Evolutionary conservation across 2,329 filamentous ascomycete genomes (phyloP).

Genomic region (Keithomyces neogunnii): DNA sequence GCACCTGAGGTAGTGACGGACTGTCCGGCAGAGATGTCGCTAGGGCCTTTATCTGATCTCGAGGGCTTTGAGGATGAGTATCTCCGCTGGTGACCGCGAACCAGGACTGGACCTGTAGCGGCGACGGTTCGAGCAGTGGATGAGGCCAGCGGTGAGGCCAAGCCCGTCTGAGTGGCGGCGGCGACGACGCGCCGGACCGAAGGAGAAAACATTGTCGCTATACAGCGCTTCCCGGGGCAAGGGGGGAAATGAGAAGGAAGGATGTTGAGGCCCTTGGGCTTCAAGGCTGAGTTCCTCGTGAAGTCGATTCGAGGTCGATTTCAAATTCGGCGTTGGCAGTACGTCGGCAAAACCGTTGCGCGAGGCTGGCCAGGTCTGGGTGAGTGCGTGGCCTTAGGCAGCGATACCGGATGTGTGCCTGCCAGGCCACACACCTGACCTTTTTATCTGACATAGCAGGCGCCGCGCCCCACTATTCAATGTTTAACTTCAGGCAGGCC

Average conservation of each 20-base stretch:
- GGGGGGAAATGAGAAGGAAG: slow-evolving; percentile 9
- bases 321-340: slow-evolving; percentile 29
- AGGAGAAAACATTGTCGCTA: slow-evolving; percentile 41
- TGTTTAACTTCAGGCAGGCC: background rate
- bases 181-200: slow-evolving; percentile 47
- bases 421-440: background rate
- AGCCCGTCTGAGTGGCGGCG: slow-evolving; percentile 34
- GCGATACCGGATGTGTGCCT: slow-evolving; percentile 16
- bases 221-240: slow-evolving; percentile 1
- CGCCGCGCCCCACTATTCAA: background rate
- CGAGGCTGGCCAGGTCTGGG: background rate
- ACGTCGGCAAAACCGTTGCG: slow-evolving; percentile 10
- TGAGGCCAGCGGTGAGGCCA: slow-evolving; percentile 34
- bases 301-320: slow-evolving; percentile 17
- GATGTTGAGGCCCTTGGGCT: slow-evolving; percentile 11
- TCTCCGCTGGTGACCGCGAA: slow-evolving; percentile 40
- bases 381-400: slow-evolving; percentile 26
- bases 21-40: slow-evolving; percentile 39
- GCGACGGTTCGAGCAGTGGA: slow-evolving; percentile 30
- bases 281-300: slow-evolving; percentile 23
- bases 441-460: background rate
- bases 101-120: slow-evolving; percentile 25
- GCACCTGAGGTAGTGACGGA: slow-evolving; percentile 39
- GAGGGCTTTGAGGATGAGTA: slow-evolving; percentile 57
- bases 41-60: slow-evolving; percentile 47